Conservation (phyloP, 2,329 filamentous ascomycete species). For the Byssoonygena ceratinophila region DNA sequence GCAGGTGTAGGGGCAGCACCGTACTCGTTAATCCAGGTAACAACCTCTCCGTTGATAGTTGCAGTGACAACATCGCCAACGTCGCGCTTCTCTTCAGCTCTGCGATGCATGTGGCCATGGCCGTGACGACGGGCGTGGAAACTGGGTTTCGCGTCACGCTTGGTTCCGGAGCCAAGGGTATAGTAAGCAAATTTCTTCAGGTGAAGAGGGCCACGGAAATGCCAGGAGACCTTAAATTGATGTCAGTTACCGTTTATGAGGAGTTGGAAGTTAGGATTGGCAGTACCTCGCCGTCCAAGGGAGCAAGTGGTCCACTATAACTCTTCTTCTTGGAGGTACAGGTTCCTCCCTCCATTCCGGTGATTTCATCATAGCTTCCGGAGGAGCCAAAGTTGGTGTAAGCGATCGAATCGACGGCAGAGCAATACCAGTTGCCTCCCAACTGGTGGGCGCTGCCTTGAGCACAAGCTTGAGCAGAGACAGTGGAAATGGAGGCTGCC, state of each 20-base stretch:
- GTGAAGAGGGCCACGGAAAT: constrained; percentile 59
- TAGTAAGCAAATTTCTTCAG: constrained; percentile 62
- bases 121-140: constrained; percentile 37
- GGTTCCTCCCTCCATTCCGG: constrained; percentile 46
- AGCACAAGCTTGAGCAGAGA: constrained; percentile 17
- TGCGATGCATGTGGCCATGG: constrained; percentile 38
- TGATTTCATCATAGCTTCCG: constrained; percentile 56
- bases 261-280: constrained; percentile 12
- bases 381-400: constrained; percentile 52
- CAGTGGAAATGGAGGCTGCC: constrained; percentile 16
- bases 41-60: constrained; percentile 48
- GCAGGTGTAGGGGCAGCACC: constrained; percentile 14
- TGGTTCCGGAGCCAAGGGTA: constrained; percentile 38
- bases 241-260: background rate
- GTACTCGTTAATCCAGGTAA: constrained; percentile 51
- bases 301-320: constrained; percentile 54
- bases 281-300: constrained; percentile 54
- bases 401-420: constrained; percentile 54
- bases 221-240: constrained; percentile 52
- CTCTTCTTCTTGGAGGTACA: constrained; percentile 45
- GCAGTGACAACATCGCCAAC: constrained; percentile 45
- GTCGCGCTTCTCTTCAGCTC: constrained; percentile 39
- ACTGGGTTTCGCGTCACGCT: constrained; percentile 30
- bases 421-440: constrained; percentile 56
- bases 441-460: constrained; percentile 22